Evolutionary conservation across 1,284 basidiomycete species (phyloP).

Genomic region (Ustilago xerochloae): DNA sequence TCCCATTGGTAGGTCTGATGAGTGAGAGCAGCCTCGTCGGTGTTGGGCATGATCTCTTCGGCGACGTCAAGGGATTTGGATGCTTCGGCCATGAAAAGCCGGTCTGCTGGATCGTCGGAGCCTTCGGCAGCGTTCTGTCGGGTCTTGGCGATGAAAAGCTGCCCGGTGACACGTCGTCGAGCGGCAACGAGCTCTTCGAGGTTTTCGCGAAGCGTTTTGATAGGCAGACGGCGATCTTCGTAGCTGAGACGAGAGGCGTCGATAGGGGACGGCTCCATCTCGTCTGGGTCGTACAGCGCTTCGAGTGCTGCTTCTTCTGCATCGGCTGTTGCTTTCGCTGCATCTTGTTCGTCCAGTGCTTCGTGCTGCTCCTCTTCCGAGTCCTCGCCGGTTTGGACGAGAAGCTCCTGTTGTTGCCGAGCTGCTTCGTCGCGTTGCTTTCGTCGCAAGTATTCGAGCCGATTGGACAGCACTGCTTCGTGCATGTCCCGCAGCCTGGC

Average conservation of each 20-base stretch:
- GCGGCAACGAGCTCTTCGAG: constrained; percentile 45
- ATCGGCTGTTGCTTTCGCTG: constrained; percentile 75
- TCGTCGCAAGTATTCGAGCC: constrained; percentile 92
- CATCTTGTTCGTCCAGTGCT: constrained; percentile 6
- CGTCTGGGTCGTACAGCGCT: constrained; percentile 41
- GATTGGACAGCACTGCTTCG: constrained; percentile 93
- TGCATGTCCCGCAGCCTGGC: constrained; percentile 91
- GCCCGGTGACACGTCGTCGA: constrained; percentile 42
- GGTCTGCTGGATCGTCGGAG: constrained; percentile 38
- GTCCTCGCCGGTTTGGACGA: constrained; percentile 70
- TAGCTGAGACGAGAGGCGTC: constrained; percentile 40
- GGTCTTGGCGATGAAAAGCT: constrained; percentile 51
- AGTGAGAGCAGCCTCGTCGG: constrained; percentile 81
- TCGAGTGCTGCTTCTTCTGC: constrained; percentile 73
- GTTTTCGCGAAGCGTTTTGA: constrained; percentile 40
- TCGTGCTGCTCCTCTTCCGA: constrained; percentile 11
- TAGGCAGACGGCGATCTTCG: constrained; percentile 49
- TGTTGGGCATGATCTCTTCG: constrained; percentile 90
- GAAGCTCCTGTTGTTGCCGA: constrained; percentile 88
- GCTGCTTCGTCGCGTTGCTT: constrained; percentile 93
- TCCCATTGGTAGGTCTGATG: constrained; percentile 89
- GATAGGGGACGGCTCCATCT: constrained; percentile 58
- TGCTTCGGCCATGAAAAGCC: constrained; percentile 56
- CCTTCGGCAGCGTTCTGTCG: constrained; percentile 7
- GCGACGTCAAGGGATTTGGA: constrained; percentile 93